These are phyloP conservation scores for Aspergillus bombycis DNA, from an alignment of 2,329 filamentous ascomycete genomes.

Conservation along the genomic window DNA sequence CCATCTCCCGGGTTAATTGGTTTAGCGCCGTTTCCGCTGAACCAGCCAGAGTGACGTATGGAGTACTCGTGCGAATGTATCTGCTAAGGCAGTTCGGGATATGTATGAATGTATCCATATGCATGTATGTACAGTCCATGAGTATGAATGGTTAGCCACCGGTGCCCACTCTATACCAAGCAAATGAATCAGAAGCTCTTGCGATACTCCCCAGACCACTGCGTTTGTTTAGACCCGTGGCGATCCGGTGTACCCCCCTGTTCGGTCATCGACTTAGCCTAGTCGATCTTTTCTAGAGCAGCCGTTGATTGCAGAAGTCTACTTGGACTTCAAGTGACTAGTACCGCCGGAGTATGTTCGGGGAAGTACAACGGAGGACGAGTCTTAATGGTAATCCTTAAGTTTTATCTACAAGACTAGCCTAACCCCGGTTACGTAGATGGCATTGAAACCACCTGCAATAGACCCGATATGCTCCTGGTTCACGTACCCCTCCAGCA, in stretches of 20 bases:
- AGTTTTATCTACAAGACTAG: not conserved
- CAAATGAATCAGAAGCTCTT: not conserved
- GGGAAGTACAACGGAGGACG: not conserved
- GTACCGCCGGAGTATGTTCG: conserved; percentile 6
- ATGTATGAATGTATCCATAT: not conserved
- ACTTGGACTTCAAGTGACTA: conserved; percentile 13
- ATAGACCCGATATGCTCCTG: not conserved
- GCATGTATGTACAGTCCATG: not conserved
- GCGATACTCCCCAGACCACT: not conserved
- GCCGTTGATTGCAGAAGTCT: conserved; percentile 20
- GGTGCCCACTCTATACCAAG: not conserved
- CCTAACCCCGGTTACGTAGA: conserved; percentile 13
- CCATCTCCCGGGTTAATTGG: conserved; percentile 13
- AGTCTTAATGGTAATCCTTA: not conserved
- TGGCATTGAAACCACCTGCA: not conserved
- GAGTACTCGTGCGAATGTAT: not conserved
- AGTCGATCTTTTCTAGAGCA: conserved; percentile 21
- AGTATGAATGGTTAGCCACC: not conserved
- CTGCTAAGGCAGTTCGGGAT: not conserved
- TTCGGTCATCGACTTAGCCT: conserved; percentile 10
- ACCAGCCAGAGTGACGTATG: not conserved
- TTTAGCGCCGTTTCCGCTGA: conserved; percentile 22
- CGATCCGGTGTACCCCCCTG: conserved; percentile 7
- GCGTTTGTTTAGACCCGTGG: conserved; percentile 9
- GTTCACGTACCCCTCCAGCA: not conserved